Evolutionary conservation across 139 green algal genomes (phyloP).

Genomic region (Chlamydomonas sp.): DNA sequence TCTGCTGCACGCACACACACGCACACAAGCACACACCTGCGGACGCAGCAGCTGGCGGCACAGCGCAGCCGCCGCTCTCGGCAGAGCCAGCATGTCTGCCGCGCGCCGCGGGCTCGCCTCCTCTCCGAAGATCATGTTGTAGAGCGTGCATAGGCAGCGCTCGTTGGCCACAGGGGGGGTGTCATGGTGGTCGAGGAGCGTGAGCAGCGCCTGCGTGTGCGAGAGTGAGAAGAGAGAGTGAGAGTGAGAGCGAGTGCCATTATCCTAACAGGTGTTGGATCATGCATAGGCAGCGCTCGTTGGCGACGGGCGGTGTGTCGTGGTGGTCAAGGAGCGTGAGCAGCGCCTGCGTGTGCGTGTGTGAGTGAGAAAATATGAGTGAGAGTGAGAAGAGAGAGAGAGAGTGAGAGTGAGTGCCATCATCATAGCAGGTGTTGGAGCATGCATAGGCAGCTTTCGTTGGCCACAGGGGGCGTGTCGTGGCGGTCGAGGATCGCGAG

Average conservation of each 20-base stretch:
- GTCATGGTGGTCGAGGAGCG: not conserved
- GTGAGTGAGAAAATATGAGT: too few relatives aligned
- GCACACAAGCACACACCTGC: too few relatives aligned
- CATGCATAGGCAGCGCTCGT: not conserved
- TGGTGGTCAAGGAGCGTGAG: not conserved
- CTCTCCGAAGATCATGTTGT: constrained; percentile 8
- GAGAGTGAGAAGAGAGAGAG: not conserved
- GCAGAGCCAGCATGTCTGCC: not conserved
- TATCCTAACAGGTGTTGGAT: not conserved
- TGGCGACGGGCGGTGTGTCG: not conserved
- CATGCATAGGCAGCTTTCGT: not conserved
- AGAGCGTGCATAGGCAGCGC: constrained; percentile 11
- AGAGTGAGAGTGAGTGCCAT: not conserved
- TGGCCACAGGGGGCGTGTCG: not conserved
- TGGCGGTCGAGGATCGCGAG: not conserved
- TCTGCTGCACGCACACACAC: not conserved
- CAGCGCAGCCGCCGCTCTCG: not conserved
- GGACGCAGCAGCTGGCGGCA: not conserved
- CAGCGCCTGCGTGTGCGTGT: constrained; percentile 3
- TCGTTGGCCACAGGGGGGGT: not conserved
- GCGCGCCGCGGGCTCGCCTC: not conserved
- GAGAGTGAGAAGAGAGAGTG: not conserved
- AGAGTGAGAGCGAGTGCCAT: not conserved
- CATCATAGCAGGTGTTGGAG: not conserved
- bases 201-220: not conserved